Conservation (phyloP, 208 protist genomes). For the Acanthamoeba polyphaga region DNA sequence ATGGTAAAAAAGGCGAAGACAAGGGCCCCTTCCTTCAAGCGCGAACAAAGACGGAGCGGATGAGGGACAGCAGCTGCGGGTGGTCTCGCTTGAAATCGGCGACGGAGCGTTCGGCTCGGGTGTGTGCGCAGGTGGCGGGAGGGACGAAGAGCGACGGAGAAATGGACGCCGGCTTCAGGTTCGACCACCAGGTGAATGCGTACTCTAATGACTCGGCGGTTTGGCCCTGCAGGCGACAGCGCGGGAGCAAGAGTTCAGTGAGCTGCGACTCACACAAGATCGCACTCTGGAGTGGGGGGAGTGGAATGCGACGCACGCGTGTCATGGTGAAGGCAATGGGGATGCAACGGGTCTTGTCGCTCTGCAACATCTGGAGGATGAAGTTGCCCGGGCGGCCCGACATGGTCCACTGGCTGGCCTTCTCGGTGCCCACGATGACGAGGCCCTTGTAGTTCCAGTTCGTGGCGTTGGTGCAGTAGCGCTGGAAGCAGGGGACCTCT, state of each 20-base stretch:
- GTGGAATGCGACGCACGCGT: not conserved
- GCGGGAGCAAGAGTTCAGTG: not conserved
- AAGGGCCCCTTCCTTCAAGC: too few species aligned
- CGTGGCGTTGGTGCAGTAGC: not conserved
- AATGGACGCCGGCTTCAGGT: not conserved
- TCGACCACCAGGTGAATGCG: not conserved
- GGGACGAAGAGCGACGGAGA: not conserved
- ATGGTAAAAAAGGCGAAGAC: too few species aligned
- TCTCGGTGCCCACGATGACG: conserved; percentile 1
- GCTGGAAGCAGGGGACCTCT: conserved; percentile 9
- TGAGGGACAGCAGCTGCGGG: not conserved
- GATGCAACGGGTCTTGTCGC: conserved; percentile 4
- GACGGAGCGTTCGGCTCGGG: not conserved
- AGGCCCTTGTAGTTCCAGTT: not conserved
- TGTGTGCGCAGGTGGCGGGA: not conserved
- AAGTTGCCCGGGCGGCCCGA: not conserved
- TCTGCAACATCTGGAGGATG: not conserved
- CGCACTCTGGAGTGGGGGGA: too few species aligned
- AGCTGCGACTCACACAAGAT: not conserved
- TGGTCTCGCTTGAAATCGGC: not conserved
- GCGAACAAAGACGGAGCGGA: not conserved
- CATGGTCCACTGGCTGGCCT: not conserved
- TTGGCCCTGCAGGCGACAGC: not conserved
- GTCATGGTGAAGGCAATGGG: conserved; percentile 6
- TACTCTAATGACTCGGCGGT: not conserved